Evolutionary conservation across 208 protist genomes (phyloP).

Genomic region (Herpetomonas samuelpessoai): DNA sequence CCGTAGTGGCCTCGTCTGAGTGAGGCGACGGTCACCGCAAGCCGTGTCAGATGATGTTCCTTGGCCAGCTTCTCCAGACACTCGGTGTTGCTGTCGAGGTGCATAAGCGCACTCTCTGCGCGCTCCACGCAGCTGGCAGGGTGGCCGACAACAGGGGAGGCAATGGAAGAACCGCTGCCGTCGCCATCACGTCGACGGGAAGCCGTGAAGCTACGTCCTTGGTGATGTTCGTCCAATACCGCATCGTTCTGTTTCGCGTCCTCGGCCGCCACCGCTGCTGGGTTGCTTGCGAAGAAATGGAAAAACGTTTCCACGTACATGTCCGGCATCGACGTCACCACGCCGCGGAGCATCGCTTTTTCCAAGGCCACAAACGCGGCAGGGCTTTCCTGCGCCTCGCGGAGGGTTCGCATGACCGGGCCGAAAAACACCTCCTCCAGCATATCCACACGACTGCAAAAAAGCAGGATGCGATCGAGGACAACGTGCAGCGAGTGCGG

Average conservation of each 20-base stretch:
- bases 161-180: too few relatives aligned
- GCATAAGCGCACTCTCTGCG: constrained; percentile 58
- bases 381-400: constrained; percentile 15
- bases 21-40: constrained; percentile 45
- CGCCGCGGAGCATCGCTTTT: constrained; percentile 29
- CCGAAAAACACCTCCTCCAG: constrained; percentile 56
- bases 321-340: constrained; percentile 51
- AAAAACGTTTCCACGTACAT: constrained; percentile 51
- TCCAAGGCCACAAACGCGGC: constrained; percentile 46
- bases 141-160: not conserved
- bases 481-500: not conserved
- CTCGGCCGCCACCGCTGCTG: constrained; percentile 17
- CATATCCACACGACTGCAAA: constrained; percentile 47
- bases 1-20: constrained; percentile 42
- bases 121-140: constrained; percentile 15
- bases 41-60: constrained; percentile 33
- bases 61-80: constrained; percentile 45
- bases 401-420: constrained; percentile 26
- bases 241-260: not conserved
- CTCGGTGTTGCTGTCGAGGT: constrained; percentile 36
- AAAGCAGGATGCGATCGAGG: constrained; percentile 22
- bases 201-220: too few relatives aligned
- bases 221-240: not conserved
- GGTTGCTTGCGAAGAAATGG: constrained; percentile 29
- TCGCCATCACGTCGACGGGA: too few relatives aligned